These are phyloP conservation scores for Penicillium nucicola DNA, from an alignment of 495 filamentous ascomycete genomes.

Conservation along the genomic window DNA sequence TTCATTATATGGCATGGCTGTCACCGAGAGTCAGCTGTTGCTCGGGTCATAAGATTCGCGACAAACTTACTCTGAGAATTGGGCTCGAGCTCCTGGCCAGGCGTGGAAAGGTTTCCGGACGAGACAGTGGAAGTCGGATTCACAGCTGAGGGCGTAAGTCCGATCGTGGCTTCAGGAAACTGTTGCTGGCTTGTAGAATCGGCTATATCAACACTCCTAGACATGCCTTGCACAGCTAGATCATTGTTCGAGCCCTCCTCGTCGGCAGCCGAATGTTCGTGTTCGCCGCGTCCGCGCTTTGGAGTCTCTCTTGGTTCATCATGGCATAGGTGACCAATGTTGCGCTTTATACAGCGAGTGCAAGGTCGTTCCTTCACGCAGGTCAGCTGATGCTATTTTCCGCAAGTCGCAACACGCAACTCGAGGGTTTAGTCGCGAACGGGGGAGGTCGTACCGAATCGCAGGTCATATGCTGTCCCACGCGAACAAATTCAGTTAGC, in stretches of 20 bases:
- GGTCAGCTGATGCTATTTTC: conserved; percentile 26
- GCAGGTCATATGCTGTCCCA: conserved; percentile 96
- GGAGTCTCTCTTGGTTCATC: conserved; percentile 84
- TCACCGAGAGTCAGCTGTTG: conserved; percentile 24
- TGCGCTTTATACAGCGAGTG: conserved; percentile 96
- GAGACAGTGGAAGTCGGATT: conserved; percentile 33
- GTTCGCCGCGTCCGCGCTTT: conserved; percentile 74
- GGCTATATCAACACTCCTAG: conserved; percentile 36
- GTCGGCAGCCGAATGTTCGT: conserved; percentile 56
- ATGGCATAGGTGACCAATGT: conserved; percentile 98
- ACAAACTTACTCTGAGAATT: conserved; percentile 70
- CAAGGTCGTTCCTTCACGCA: conserved; percentile 80
- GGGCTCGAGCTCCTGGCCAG: conserved; percentile 47
- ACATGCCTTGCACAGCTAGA: conserved; percentile 37
- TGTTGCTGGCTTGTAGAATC: conserved; percentile 44
- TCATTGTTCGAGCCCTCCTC: conserved; percentile 55
- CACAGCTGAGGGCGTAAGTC: conserved; percentile 31
- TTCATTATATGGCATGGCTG: conserved; percentile 64
- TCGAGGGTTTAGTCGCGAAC: conserved; percentile 14
- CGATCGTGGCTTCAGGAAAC: conserved; percentile 33
- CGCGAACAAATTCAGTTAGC: conserved; percentile 41
- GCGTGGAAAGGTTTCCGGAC: conserved; percentile 29
- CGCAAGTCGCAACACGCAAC: conserved; percentile 2
- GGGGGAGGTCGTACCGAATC: conserved; percentile 80
- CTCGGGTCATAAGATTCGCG: conserved; percentile 8